Evolutionary conservation across 1,284 basidiomycete species (phyloP).

Genomic region (Cryptococcus neoformans): DNA sequence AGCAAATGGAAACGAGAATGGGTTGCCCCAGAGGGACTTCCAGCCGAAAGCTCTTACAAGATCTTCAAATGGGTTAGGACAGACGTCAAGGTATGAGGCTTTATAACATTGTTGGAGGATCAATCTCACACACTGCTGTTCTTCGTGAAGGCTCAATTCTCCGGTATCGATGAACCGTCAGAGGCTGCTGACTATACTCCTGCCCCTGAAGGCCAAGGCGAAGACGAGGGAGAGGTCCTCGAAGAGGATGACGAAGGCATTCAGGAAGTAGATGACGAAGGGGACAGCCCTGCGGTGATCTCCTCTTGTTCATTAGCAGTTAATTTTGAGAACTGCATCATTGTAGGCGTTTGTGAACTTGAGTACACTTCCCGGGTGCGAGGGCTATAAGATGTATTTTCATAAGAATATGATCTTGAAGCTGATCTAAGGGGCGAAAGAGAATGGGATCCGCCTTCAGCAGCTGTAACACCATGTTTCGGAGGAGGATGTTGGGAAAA

Average conservation of each 20-base stretch:
- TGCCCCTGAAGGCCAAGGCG: background rate
- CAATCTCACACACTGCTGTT: background rate
- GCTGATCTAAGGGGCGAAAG: no score
- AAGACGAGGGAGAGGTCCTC: background rate
- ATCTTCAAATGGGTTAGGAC: constrained; percentile 7
- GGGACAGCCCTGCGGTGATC: no score
- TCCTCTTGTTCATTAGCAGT: no score
- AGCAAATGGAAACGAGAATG: constrained; percentile 37
- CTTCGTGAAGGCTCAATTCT: background rate
- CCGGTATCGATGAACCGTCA: background rate
- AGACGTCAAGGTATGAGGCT: background rate
- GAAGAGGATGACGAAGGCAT: background rate
- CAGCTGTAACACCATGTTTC: no score
- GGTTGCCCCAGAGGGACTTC: constrained; percentile 28
- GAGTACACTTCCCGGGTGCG: background rate
- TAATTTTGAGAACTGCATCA: no score
- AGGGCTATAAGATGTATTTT: no score
- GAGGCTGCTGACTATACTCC: background rate
- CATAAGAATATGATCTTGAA: no score
- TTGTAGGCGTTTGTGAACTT: background rate
- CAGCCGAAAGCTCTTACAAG: constrained; percentile 34
- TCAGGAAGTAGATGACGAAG: background rate
- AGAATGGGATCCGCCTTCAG: no score
- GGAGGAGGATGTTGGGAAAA: no score
- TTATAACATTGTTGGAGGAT: background rate